These are phyloP conservation scores for Amylostereum areolatum DNA, from an alignment of 1,284 basidiomycete genomes.

Conservation along the genomic window DNA sequence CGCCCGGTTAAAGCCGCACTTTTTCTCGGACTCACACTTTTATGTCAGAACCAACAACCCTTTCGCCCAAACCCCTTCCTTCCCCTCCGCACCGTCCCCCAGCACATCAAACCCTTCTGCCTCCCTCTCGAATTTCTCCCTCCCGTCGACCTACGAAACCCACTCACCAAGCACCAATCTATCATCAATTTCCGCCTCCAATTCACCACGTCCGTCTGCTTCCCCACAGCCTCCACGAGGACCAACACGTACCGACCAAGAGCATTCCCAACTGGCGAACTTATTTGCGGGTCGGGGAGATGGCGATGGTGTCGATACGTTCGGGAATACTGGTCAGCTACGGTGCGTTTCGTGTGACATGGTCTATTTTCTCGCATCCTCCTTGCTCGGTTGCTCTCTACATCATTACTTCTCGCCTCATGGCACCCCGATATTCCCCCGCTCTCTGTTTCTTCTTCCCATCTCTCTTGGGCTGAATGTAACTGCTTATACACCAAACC, in stretches of 20 bases:
- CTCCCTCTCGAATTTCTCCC: constrained; percentile 28
- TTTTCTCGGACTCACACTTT: neutral
- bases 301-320: constrained; percentile 90
- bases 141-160: constrained; percentile 26
- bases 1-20: constrained; percentile 40
- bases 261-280: constrained; percentile 72
- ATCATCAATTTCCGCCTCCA: constrained; percentile 50
- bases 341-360: constrained; percentile 38
- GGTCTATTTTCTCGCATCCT: constrained; percentile 9
- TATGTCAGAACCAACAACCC: constrained; percentile 84
- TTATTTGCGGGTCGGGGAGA: constrained; percentile 67
- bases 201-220: constrained; percentile 23
- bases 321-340: constrained; percentile 81
- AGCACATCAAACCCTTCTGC: constrained; percentile 26
- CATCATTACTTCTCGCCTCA: neutral
- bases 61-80: constrained; percentile 41
- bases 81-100: constrained; percentile 6
- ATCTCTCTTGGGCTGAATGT: constrained; percentile 1
- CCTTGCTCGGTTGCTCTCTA: constrained; percentile 13
- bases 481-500: too few species aligned
- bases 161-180: constrained; percentile 51
- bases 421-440: constrained; percentile 4
- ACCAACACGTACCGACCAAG: constrained; percentile 44
- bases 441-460: neutral
- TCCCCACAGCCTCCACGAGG: constrained; percentile 22